phyloP scores from a whole-genome alignment of 2,329 filamentous ascomycete genomes.

The Alternaria brassicicola region DNA sequence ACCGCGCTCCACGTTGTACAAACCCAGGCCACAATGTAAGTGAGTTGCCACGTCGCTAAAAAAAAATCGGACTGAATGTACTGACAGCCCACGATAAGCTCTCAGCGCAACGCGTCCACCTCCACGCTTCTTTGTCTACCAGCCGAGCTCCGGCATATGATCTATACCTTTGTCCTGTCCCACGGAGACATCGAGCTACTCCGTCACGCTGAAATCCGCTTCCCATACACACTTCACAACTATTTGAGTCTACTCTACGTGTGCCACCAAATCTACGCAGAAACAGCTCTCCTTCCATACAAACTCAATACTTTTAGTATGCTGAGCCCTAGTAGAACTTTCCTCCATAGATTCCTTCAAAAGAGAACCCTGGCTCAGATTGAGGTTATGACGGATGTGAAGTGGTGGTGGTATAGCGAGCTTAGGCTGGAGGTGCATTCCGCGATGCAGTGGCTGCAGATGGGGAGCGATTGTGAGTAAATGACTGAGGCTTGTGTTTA shows the following conservation, averaged over 20 bases:
- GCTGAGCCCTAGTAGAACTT: not conserved
- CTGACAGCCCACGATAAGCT: not conserved
- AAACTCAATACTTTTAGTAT: not conserved
- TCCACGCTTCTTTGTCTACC: not conserved
- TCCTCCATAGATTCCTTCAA: not conserved
- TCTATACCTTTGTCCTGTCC: not conserved
- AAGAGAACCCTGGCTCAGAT: not conserved
- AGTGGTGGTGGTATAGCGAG: not conserved
- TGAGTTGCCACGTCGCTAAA: not conserved
- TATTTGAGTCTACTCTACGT: not conserved
- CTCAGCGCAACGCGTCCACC: not conserved
- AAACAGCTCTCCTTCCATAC: not conserved
- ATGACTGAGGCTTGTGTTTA: too few relatives aligned
- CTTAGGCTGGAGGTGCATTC: not conserved
- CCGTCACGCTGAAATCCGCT: not conserved
- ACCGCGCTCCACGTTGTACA: not conserved
- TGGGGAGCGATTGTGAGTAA: not conserved
- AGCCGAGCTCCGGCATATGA: not conserved
- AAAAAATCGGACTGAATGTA: rapidly evolving
- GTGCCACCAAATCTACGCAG: not conserved
- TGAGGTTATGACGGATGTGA: not conserved
- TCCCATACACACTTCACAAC: not conserved
- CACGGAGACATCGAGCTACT: not conserved
- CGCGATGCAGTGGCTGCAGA: not conserved
- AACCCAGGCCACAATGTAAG: not conserved